Evolutionary conservation across 176 grass and related monocot genomes (phyloP), one percentile per base, ranked within the genome.

Genomic region (Oryza nivara): DNA sequence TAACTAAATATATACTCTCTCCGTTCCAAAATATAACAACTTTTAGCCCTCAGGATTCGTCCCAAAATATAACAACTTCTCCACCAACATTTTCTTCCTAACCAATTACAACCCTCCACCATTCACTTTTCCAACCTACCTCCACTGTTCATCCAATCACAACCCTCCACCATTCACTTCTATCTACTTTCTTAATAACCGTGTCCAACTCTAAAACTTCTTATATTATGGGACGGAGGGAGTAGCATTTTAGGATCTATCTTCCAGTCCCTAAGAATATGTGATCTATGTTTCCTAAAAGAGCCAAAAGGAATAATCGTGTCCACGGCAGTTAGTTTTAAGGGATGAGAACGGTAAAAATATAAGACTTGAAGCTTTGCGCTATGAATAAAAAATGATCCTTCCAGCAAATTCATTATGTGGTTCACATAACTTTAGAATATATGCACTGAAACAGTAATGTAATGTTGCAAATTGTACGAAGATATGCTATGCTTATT

Each of bases 201-300:
- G 28, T 28, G 28, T 28, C 28, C 1, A 28, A 28, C 28, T 28
- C 28, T 28, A 28, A 28, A 28, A 28, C 28, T 5, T 73, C 44
- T 46, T 43, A 73, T 28, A 28, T 28, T 28, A 28, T 28, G 28
- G 28, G 28, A 28, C 1, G 28, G 28, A 28, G 28, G 2, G 28
- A 28, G 1, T 28, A 32, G 30, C 30, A 32, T 32, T 26, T 15
- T 25, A 72, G 1, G 12, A 26, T 47, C 46, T 47, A 15, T 30
- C 72, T 74, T 16, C 45, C 22, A 48, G 48, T 56, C 16, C 52
- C 17, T 17, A 65, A 17, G 9, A n/a, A 56, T 17, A 23, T 16
- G 81, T 16, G 25, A 19, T 65, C 54, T 20, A 46, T 73, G 40
- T 15, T 56, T 56, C 52, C 70, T 83, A 73, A 83, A 82, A 83